These are phyloP conservation scores for Cercospora zeae-maydis DNA, from an alignment of 2,329 filamentous ascomycete species.

Conservation along the genomic window DNA sequence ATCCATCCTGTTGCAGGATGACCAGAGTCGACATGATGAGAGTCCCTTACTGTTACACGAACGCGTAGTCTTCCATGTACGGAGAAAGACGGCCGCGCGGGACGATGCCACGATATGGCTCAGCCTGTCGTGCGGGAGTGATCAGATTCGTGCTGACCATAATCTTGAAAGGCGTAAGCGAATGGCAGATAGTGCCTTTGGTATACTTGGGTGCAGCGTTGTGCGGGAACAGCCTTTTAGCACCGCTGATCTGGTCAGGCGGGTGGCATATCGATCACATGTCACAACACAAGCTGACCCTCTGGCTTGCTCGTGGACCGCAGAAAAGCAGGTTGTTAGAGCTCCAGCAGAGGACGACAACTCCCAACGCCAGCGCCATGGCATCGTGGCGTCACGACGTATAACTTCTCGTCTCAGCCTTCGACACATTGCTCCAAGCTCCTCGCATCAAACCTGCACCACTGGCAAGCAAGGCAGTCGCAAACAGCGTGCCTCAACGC, in stretches of 20 bases:
- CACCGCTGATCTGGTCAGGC: slow-evolving; percentile 9
- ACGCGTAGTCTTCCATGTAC: background rate
- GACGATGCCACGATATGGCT: background rate
- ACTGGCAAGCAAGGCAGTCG: slow-evolving; percentile 7
- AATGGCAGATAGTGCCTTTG: background rate
- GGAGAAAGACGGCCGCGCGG: background rate
- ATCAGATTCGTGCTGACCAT: background rate
- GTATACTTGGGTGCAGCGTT: background rate
- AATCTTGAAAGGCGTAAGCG: background rate
- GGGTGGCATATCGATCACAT: slow-evolving; percentile 6
- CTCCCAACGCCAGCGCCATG: background rate
- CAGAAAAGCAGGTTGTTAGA: slow-evolving; percentile 1
- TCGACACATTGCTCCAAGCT: slow-evolving; percentile 1
- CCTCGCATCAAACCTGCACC: slow-evolving; percentile 10
- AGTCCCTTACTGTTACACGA: background rate
- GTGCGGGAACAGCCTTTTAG: background rate
- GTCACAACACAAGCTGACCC: slow-evolving; percentile 4
- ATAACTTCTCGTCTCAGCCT: slow-evolving; percentile 3
- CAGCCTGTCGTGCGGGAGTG: background rate
- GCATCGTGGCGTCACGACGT: background rate
- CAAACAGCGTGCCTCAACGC: background rate
- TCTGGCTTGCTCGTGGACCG: slow-evolving; percentile 8
- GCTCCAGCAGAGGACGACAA: background rate
- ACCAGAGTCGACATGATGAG: background rate
- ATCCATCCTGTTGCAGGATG: background rate